Percentiles rank a stretch among this genome's conserved stretches.
Conservation (phyloP, 2,329 filamentous ascomycete genomes). For the Fusarium denticulatum region DNA sequence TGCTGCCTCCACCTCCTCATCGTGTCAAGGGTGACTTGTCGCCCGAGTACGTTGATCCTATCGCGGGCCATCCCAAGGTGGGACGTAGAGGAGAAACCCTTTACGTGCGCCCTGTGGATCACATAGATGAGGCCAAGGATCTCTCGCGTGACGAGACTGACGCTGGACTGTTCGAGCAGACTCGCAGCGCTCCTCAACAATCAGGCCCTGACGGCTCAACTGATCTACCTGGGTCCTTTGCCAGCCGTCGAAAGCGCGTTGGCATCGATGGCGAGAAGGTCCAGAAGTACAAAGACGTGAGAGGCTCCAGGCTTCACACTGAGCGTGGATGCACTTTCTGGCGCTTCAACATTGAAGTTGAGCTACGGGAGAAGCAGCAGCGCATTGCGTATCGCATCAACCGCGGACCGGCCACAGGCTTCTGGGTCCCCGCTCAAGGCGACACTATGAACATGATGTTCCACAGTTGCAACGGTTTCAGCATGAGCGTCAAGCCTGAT, state of each 20-base stretch:
- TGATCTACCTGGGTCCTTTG: constrained; percentile 64
- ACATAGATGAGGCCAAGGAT: constrained; percentile 81
- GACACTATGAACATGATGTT: constrained; percentile 99
- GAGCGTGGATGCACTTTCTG: constrained; percentile 94
- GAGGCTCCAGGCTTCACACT: constrained; percentile 82
- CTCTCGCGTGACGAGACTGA: constrained; percentile 83
- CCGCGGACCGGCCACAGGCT: constrained; percentile 84
- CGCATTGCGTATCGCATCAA: constrained; percentile 97
- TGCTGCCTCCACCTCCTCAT: constrained; percentile 80
- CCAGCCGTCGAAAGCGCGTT: constrained; percentile 62
- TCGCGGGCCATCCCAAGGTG: constrained; percentile 87
- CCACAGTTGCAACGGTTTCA: constrained; percentile 97
- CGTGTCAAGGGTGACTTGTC: constrained; percentile 74
- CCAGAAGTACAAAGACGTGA: constrained; percentile 84
- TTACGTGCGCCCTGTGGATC: constrained; percentile 89
- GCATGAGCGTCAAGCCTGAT: constrained; percentile 78
- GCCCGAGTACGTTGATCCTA: constrained; percentile 87
- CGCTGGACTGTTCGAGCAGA: constrained; percentile 81
- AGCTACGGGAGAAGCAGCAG: constrained; percentile 80
- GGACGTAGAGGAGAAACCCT: constrained; percentile 86
- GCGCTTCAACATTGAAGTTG: constrained; percentile 95
- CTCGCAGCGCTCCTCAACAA: constrained; percentile 63
- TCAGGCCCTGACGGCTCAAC: constrained; percentile 52
- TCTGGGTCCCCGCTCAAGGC: constrained; percentile 89
- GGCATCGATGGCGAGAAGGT: constrained; percentile 80